A percentile compares a stretch with the other conserved stretches of the same genome.
Evolutionary conservation across 2,329 filamentous ascomycete genomes (phyloP).

Genomic region (Diaporthe amygdali): DNA sequence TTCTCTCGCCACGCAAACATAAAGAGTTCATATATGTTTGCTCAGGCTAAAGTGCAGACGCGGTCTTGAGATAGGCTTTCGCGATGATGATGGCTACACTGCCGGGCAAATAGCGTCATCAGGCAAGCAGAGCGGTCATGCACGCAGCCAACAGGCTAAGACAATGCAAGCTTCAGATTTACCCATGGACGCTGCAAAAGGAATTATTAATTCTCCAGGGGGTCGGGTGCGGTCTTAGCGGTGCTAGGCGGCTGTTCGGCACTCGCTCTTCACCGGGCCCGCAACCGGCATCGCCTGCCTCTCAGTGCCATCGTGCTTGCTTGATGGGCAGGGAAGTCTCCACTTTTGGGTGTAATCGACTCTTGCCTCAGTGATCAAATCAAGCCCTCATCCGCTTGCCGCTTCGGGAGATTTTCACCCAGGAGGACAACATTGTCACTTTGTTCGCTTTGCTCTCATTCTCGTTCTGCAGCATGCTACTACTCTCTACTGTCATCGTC

Average conservation of each 20-base stretch:
- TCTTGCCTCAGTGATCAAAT: neutral
- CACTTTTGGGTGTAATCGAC: slow-evolving; percentile 13
- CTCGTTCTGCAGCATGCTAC: neutral
- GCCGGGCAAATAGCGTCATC: neutral
- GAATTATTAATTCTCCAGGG: neutral
- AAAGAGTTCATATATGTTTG: neutral
- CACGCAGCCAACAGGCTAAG: neutral
- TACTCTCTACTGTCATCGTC: neutral
- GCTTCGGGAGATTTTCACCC: neutral
- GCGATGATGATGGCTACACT: slow-evolving; percentile 5
- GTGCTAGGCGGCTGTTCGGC: neutral
- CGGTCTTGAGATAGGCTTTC: neutral
- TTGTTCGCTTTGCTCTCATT: neutral
- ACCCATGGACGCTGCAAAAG: neutral
- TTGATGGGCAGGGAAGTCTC: neutral
- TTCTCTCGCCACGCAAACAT: neutral
- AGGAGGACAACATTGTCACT: neutral
- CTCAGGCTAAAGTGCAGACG: neutral
- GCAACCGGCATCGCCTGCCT: slow-evolving; percentile 6
- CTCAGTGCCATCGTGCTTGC: neutral
- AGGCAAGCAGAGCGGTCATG: neutral
- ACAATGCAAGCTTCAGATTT: neutral
- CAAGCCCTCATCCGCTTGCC: neutral
- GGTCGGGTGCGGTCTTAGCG: neutral
- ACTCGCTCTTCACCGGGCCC: neutral